Evolutionary conservation across 2,329 filamentous ascomycete genomes (phyloP).

Genomic region (Fusarium sulawesiense): DNA sequence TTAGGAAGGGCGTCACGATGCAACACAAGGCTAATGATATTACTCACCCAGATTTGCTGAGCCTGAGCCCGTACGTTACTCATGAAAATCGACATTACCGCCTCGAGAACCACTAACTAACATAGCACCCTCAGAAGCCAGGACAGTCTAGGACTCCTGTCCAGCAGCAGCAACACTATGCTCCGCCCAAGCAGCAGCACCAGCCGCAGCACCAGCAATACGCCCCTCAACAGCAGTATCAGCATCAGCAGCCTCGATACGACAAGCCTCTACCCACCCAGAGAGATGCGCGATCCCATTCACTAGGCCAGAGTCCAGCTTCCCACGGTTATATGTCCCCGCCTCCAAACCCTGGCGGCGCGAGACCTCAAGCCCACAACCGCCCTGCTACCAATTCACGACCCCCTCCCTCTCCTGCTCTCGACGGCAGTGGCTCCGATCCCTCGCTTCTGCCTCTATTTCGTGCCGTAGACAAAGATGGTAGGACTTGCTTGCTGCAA

Average conservation of each 20-base stretch:
- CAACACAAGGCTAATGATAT: conserved; percentile 43
- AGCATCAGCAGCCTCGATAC: conserved; percentile 55
- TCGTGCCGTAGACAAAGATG: conserved; percentile 87
- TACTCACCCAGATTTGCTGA: conserved; percentile 72
- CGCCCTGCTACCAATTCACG: conserved; percentile 68
- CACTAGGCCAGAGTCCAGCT: conserved; percentile 41
- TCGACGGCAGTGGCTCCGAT: conserved; percentile 58
- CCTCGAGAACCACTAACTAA: conserved; percentile 26
- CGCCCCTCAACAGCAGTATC: conserved; percentile 34
- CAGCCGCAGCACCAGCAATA: conserved; percentile 5
- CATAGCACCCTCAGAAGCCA: conserved; percentile 50
- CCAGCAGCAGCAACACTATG: conserved; percentile 48
- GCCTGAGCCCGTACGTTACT: conserved; percentile 71
- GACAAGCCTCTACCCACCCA: conserved; percentile 60
- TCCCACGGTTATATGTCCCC: conserved; percentile 63
- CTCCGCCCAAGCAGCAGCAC: conserved; percentile 44
- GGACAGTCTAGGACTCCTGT: conserved; percentile 47
- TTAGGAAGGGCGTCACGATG: conserved; percentile 16
- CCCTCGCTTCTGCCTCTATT: conserved; percentile 83
- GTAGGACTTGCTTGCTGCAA: conserved; percentile 57
- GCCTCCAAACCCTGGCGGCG: conserved; percentile 58
- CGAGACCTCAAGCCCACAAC: conserved; percentile 57
- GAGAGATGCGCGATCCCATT: conserved; percentile 44
- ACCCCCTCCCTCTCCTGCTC: conserved; percentile 73
- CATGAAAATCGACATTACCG: background rate